Conservation (phyloP, 805 yeast genomes). For the baker's yeast (Saccharomyces cerevisiae) region DNA sequence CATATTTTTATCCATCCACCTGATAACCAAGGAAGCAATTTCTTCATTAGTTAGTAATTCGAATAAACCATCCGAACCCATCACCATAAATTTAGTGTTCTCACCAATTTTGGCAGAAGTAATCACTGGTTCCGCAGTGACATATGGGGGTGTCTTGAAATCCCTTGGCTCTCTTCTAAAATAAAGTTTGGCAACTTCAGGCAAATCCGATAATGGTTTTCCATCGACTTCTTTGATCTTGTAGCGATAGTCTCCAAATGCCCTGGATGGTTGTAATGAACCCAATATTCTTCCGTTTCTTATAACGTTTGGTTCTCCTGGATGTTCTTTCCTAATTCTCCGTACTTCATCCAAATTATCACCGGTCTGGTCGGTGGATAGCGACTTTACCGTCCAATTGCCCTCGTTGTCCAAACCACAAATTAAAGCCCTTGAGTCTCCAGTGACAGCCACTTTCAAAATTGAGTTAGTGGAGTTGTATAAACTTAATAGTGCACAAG, state of each 20-base stretch:
- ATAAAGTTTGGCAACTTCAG: constrained; percentile 71
- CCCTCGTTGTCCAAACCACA: constrained; percentile 61
- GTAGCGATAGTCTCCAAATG: constrained; percentile 95
- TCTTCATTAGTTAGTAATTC: constrained; percentile 90
- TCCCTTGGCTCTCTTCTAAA: constrained; percentile 69
- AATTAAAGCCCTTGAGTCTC: constrained; percentile 88
- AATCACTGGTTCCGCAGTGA: constrained; percentile 91
- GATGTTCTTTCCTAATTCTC: constrained; percentile 79
- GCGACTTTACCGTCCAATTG: constrained; percentile 79
- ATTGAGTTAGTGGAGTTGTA: constrained; percentile 68
- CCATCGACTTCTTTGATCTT: constrained; percentile 59
- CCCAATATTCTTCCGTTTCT: constrained; percentile 88
- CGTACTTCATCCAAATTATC: constrained; percentile 81
- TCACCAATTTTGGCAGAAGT: constrained; percentile 72
- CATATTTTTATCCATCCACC: constrained; percentile 74
- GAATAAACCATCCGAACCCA: constrained; percentile 91
- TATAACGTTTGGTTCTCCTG: constrained; percentile 77
- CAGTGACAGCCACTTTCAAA: constrained; percentile 88
- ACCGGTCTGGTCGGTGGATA: constrained; percentile 91
- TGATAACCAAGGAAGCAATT: constrained; percentile 82
- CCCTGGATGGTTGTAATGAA: constrained; percentile 87
- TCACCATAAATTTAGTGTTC: constrained; percentile 70
- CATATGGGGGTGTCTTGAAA: constrained; percentile 87
- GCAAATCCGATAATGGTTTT: constrained; percentile 44
- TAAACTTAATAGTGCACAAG: constrained; percentile 83